Base-by-base conservation (phyloP, 495 filamentous ascomycete genomes). In the Lophiostoma macrostomum region DNA sequence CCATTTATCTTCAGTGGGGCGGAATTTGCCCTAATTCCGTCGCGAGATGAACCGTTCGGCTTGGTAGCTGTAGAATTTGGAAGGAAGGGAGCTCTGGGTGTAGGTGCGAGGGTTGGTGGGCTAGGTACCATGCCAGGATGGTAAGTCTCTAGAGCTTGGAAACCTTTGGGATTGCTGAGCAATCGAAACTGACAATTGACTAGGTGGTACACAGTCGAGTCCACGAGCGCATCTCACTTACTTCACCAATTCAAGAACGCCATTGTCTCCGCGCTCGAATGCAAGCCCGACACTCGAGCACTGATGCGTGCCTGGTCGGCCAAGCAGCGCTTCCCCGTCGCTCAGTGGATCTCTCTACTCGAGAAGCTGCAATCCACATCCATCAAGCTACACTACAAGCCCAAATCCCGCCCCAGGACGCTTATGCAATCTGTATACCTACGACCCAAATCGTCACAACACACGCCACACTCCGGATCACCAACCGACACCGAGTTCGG, bases 61-160 rank as follows among this genome's bases (percentile, higher is more conserved):
- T 68, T 90, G 14, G 86, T 89, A 3, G 86, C 86, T 28, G 86
- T 90, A 34, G 86, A 90, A 62, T 90, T 89, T 58, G 86, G 86
- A 19, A 75, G 86, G 19, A 88, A 89, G 65, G 86, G 86, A 31
- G 86, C 86, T 12, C 73, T 90, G 11, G 85, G 86, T 43, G 83
- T 90, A 45, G 86, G 86, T 18, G 81, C 84, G 27, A 71, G 78
- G n/a, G 78, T 81, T 24, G 77, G 77, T 73, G 84, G 84, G 67
- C 74, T 90, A 25, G 86, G 86, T 2, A 82, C 87, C 56, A 88
- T 88, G 84, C 86, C 86, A 13, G 86, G 86, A 30, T 88, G 80
- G 75, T n/a, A n/a, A n/a, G n/a, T n/a, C n/a, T n/a, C n/a, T n/a
- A n/a, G n/a, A n/a, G n/a, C n/a, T n/a, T n/a, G n/a, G n/a, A n/a